phyloP scores from a whole-genome alignment of 768 basidiomycete species.

The Lactarius vividus region DNA sequence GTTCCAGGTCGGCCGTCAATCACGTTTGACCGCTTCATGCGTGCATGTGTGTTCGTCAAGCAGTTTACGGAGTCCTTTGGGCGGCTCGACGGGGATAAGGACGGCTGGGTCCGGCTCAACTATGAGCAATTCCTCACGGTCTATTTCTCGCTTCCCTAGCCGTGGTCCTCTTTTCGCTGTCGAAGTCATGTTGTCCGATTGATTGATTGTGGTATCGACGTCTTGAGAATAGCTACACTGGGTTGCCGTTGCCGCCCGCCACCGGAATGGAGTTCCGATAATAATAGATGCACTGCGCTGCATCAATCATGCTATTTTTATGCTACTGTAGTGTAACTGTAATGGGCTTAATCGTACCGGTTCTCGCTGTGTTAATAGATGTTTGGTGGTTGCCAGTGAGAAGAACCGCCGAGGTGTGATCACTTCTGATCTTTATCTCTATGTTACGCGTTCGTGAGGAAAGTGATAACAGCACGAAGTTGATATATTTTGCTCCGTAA shows the following conservation, averaged over 20 bases:
- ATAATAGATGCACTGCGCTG: background rate
- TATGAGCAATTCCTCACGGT: conserved; percentile 71
- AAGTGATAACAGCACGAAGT: too few relatives aligned
- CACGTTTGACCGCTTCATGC: conserved; percentile 82
- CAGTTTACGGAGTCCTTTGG: conserved; percentile 73
- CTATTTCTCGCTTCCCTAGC: conserved; percentile 55
- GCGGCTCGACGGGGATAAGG: conserved; percentile 56
- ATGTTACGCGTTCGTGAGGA: too few relatives aligned
- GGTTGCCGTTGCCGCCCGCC: background rate
- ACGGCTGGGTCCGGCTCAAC: conserved; percentile 64
- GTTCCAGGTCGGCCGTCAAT: conserved; percentile 47
- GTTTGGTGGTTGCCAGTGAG: too few relatives aligned
- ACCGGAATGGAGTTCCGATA: background rate
- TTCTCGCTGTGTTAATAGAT: background rate
- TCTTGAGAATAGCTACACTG: background rate
- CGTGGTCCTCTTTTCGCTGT: background rate
- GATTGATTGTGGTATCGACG: background rate
- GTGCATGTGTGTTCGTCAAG: conserved; percentile 80
- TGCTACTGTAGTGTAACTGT: background rate
- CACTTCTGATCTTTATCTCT: too few relatives aligned
- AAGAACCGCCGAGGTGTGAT: too few relatives aligned
- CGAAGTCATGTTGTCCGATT: background rate
- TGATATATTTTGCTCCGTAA: too few relatives aligned
- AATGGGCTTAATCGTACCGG: background rate
- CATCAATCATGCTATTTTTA: background rate